Percentiles rank a stretch among this genome's conserved stretches.
These are phyloP conservation scores for Cyberlindnera mycetangii DNA, from an alignment of 805 yeast genomes.

Conservation along the genomic window DNA sequence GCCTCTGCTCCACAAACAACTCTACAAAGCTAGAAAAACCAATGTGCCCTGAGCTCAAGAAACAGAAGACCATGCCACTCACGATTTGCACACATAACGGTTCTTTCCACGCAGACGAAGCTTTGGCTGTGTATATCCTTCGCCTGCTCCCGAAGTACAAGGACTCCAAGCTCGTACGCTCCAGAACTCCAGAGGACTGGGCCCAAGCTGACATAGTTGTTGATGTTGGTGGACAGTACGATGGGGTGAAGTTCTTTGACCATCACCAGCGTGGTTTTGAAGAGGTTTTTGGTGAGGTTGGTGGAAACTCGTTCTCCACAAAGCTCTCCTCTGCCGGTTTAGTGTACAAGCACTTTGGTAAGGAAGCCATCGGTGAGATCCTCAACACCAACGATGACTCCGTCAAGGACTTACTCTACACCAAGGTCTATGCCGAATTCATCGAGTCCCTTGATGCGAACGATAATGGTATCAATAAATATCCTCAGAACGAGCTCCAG, in stretches of 20 bases:
- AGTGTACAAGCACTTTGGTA: slow-evolving; percentile 83
- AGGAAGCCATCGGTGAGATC: slow-evolving; percentile 56
- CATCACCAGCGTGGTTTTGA: slow-evolving; percentile 94
- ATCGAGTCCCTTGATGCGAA: slow-evolving; percentile 93
- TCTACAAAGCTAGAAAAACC: background rate
- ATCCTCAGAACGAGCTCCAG: slow-evolving; percentile 45
- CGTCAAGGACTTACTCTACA: slow-evolving; percentile 62
- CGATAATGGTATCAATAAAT: slow-evolving; percentile 87
- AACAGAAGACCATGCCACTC: slow-evolving; percentile 35
- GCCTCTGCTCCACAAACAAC: background rate
- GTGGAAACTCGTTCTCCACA: slow-evolving; percentile 49
- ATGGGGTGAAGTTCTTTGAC: slow-evolving; percentile 81
- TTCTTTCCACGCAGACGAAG: slow-evolving; percentile 95
- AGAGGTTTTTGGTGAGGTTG: slow-evolving; percentile 56
- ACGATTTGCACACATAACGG: slow-evolving; percentile 91
- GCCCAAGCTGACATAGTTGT: slow-evolving; percentile 88
- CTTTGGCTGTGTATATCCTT: slow-evolving; percentile 87
- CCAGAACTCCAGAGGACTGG: slow-evolving; percentile 81
- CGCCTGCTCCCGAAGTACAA: slow-evolving; percentile 65
- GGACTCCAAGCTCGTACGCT: slow-evolving; percentile 69
- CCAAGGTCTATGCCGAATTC: slow-evolving; percentile 79
- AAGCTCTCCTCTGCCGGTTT: slow-evolving; percentile 93
- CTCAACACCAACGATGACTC: slow-evolving; percentile 38
- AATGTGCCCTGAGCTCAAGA: slow-evolving; percentile 22
- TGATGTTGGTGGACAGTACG: slow-evolving; percentile 92